Percentiles rank a stretch among this genome's conserved stretches.
These are phyloP conservation scores for Calycina herbarum DNA, from an alignment of 2,329 filamentous ascomycete genomes.

Conservation along the genomic window DNA sequence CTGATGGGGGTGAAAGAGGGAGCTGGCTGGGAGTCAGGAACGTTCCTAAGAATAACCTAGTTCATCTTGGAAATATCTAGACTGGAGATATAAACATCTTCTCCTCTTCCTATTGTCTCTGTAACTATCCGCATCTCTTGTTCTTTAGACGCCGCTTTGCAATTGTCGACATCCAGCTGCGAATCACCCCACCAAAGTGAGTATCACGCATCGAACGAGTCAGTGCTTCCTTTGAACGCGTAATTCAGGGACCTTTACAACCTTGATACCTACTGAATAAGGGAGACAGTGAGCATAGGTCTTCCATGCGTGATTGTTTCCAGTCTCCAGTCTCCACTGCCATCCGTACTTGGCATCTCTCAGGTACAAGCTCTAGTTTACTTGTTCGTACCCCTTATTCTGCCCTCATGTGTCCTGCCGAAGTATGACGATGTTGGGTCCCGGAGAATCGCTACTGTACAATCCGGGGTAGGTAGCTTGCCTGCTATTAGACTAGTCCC, in stretches of 20 bases:
- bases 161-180: not conserved
- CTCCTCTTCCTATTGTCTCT: not conserved
- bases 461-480: not conserved
- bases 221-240: not conserved
- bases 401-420: not conserved
- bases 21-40: not conserved
- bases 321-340: not conserved
- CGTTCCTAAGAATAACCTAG: not conserved
- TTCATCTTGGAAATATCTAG: not conserved
- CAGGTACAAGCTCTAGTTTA: not conserved
- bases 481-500: not conserved
- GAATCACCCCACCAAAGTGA: not conserved
- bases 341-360: not conserved
- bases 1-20: not conserved
- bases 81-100: not conserved
- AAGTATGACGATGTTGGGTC: not conserved
- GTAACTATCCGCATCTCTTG: not conserved
- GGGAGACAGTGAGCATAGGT: not conserved
- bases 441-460: constrained; percentile 1
- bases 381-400: not conserved
- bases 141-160: not conserved
- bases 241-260: not conserved
- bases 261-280: not conserved
- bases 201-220: constrained; percentile 1
- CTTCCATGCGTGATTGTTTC: not conserved